These are phyloP conservation scores for Spirogloea muscicola DNA, from an alignment of 139 green algal species.

Conservation along the genomic window DNA sequence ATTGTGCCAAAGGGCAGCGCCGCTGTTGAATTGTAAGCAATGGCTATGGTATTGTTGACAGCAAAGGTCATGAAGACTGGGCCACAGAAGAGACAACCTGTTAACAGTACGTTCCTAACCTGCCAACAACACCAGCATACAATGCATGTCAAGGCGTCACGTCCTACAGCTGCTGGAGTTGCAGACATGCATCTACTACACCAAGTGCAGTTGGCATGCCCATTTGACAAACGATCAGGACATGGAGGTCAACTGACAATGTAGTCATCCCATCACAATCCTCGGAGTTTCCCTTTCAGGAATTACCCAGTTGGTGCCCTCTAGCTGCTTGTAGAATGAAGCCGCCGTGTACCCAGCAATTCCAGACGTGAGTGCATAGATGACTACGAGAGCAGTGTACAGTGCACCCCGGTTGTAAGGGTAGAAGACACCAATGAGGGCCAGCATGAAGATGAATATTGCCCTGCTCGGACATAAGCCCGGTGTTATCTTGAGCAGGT, in stretches of 20 bases:
- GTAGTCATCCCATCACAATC: too few species aligned
- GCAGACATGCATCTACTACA: too few species aligned
- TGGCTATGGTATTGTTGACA: slow-evolving; percentile 75
- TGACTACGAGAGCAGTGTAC: slow-evolving; percentile 52
- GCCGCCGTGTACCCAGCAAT: slow-evolving; percentile 80
- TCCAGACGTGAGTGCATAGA: slow-evolving; percentile 58
- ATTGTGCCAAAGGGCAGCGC: slow-evolving; percentile 85
- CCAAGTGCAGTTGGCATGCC: too few species aligned
- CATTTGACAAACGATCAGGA: too few species aligned
- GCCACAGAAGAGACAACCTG: slow-evolving; percentile 68
- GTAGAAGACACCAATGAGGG: slow-evolving; percentile 60
- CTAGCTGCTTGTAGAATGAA: slow-evolving; percentile 81
- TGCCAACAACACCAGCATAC: too few species aligned
- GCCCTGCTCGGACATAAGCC: too few species aligned
- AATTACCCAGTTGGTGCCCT: slow-evolving; percentile 68
- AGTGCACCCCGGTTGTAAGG: slow-evolving; percentile 61
- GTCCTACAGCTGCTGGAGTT: too few species aligned
- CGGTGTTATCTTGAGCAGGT: too few species aligned
- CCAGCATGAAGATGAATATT: slow-evolving; percentile 60
- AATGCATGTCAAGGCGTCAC: too few species aligned
- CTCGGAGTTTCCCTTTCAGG: too few species aligned
- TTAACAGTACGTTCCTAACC: slow-evolving; percentile 66
- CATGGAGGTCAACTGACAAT: too few species aligned
- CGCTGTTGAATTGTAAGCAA: slow-evolving; percentile 64
- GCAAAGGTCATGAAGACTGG: slow-evolving; percentile 72